A percentile compares a stretch with the other conserved stretches of the same genome.
Conservation (phyloP, 2,329 filamentous ascomycete species). For the Phyllosticta capitalensis region DNA sequence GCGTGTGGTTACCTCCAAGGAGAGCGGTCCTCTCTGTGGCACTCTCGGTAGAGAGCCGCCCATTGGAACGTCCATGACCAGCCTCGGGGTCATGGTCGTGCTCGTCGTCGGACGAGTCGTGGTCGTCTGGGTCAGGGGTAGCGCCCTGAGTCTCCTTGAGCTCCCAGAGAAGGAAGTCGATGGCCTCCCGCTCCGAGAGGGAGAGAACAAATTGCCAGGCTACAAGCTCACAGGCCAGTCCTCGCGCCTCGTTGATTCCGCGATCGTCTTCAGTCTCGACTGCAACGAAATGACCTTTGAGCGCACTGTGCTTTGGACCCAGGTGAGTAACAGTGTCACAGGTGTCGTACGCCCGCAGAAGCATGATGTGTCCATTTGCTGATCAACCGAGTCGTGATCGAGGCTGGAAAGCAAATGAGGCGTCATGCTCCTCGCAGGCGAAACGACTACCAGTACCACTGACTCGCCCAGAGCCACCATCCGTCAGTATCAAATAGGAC, state of each 20-base stretch:
- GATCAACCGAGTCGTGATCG: no score
- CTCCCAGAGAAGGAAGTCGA: conserved; percentile 66
- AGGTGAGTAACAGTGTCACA: neutral
- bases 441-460: neutral
- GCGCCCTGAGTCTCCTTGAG: conserved; percentile 41
- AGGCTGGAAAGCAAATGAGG: neutral
- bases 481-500: neutral
- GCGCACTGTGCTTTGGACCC: conserved; percentile 40
- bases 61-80: neutral
- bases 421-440: neutral
- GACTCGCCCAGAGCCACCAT: neutral
- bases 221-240: conserved; percentile 69
- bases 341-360: neutral
- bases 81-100: conserved; percentile 13
- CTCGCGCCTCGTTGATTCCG: conserved; percentile 57
- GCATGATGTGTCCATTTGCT: neutral
- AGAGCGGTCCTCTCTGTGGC: conserved; percentile 11
- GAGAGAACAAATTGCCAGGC: conserved; percentile 69
- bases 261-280: conserved; percentile 51
- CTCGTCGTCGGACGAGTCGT: conserved; percentile 12
- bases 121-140: conserved; percentile 13
- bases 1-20: conserved; percentile 3
- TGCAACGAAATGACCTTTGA: conserved; percentile 64
- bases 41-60: neutral
- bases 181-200: conserved; percentile 61